These are phyloP conservation scores for Arctium lappa DNA, from an alignment of 129 eudicot genomes.

Conservation along the genomic window DNA sequence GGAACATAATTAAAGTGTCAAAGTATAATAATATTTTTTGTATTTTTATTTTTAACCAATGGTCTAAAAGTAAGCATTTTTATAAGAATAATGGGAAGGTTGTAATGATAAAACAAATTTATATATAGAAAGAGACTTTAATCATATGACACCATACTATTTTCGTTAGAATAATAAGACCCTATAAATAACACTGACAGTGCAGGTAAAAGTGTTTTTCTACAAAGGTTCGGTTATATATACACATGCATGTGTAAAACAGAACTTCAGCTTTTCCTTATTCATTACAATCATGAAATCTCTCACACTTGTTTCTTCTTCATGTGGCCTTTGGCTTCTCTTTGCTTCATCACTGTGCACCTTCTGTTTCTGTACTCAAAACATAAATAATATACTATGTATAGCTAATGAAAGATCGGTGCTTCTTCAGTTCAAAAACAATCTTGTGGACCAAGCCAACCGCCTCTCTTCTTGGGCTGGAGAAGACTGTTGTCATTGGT, in stretches of 20 bases:
- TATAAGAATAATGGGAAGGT: too few species aligned
- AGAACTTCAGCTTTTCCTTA: background rate
- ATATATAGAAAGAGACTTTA: too few species aligned
- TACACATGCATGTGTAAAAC: background rate
- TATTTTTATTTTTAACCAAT: too few species aligned
- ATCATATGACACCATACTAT: too few species aligned
- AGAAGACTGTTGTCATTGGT: conserved; percentile 15
- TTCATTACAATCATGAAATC: background rate
- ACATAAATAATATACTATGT: background rate
- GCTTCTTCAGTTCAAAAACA: conserved; percentile 9
- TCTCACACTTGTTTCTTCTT: conserved; percentile 4
- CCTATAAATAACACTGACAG: too few species aligned
- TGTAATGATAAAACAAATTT: too few species aligned
- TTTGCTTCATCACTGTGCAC: background rate
- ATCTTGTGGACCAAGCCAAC: background rate
- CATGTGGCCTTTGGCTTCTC: background rate
- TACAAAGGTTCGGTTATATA: background rate
- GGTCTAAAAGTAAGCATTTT: too few species aligned
- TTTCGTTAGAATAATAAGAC: too few species aligned
- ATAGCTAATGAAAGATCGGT: background rate
- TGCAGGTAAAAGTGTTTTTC: too few species aligned
- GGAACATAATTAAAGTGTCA: background rate
- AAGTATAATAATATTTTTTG: background rate
- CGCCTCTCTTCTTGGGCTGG: conserved; percentile 15
- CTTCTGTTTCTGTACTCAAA: background rate